These are phyloP conservation scores for Datura wrightii DNA, from an alignment of 257 asterid genomes.

Conservation along the genomic window DNA sequence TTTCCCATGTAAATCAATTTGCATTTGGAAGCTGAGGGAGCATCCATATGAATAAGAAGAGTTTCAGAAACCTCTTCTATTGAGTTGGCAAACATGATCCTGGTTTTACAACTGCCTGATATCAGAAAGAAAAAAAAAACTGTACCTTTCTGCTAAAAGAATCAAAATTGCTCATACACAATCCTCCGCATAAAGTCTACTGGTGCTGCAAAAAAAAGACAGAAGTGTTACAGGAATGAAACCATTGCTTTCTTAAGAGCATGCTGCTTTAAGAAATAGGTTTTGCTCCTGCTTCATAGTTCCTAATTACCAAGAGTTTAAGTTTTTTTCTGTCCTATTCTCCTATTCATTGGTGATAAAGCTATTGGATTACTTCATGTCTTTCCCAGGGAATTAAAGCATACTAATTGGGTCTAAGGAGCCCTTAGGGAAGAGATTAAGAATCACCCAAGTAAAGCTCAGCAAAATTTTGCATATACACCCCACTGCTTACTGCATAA, in stretches of 20 bases:
- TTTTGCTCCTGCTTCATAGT: background rate
- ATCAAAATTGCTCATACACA: slow-evolving; percentile 63
- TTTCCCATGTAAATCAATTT: background rate
- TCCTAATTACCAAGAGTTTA: background rate
- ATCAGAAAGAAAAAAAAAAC: background rate
- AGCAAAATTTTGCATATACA: background rate
- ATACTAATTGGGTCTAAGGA: background rate
- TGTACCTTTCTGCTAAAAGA: background rate
- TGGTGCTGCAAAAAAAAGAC: slow-evolving; percentile 54
- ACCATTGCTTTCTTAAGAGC: background rate
- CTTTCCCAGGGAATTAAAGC: background rate
- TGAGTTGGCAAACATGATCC: background rate
- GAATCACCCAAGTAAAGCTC: background rate
- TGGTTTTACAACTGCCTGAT: background rate
- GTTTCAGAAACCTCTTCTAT: background rate
- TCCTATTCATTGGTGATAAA: background rate
- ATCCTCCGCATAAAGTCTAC: slow-evolving; percentile 81
- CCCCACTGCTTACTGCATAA: background rate
- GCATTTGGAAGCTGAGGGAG: slow-evolving; percentile 9
- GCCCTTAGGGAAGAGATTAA: background rate
- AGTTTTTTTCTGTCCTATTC: background rate
- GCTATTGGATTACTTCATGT: background rate
- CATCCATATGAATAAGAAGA: background rate
- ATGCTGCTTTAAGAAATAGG: background rate
- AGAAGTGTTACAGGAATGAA: background rate